Evolutionary conservation across 352 stramenopile species (phyloP), one percentile per base, ranked within the genome.

Genomic region (Blastocystis sp.): DNA sequence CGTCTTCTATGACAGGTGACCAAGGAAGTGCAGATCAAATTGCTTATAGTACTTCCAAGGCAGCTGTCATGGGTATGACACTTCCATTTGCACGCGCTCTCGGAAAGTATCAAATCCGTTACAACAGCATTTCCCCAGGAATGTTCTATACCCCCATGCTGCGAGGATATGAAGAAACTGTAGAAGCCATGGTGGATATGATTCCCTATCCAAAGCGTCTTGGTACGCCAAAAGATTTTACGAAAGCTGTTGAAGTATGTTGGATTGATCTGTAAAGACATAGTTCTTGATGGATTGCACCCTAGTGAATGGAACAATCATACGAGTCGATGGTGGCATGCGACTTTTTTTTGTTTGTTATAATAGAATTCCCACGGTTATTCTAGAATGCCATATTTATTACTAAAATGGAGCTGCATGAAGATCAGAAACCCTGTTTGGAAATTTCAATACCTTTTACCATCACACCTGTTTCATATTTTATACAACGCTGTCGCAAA

Each of bases 221-320:
- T 13, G 97, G 97, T 20, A 92, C 96, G 50, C 96, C 96, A 15
- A 93, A 96, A 76, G 96, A 98, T 91, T 99, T 96, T 91, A 96
- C 95, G 1, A 70, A 34, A n/a, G 61, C n/a, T 9, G 61, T 70
- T 26, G 9, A 9, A 34, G 61, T 70, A n/a, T 15, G 61, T 9
- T 41, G 26, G n/a, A 26, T 41, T 9, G n/a, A 41, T 15, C n/a
- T 11, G 93, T 97, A 80, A 92, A 99, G 45, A 96, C 97, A 68
- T 94, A 96, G 76, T 87, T 73, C 29, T 98, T 99, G 90, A 94
- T 99, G 77, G 93, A 96, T 80, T 99, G 98, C 93, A 94, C 94
- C 82, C 98, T 98, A 94, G 92, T 99, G 59, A 99, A 99, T 90
- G 97, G 97, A 73, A 96, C 98, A 91, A 94, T 95, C 1, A 98